Evolutionary conservation across 768 basidiomycete species (phyloP).

Genomic region (Pulveroboletus sp.): DNA sequence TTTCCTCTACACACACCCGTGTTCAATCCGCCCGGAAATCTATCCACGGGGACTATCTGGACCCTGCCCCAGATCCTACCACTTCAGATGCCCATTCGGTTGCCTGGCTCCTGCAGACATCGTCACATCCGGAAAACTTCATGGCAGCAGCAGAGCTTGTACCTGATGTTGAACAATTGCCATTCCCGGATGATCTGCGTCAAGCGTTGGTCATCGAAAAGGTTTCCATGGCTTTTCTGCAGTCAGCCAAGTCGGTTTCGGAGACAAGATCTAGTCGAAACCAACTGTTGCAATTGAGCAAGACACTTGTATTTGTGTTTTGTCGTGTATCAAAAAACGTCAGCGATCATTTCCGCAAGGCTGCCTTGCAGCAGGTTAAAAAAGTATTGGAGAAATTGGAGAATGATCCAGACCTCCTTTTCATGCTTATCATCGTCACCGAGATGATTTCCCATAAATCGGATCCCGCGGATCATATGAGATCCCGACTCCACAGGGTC

Average conservation of each 20-base stretch:
- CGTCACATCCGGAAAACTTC: conserved; percentile 13
- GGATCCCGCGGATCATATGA: background rate
- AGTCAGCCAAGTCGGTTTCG: background rate
- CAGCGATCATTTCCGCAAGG: background rate
- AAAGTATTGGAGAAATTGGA: background rate
- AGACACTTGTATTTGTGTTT: conserved; percentile 2
- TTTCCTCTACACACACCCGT: background rate
- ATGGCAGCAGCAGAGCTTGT: conserved; percentile 11
- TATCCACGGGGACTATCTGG: background rate
- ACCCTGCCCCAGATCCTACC: background rate
- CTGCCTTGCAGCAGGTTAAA: background rate
- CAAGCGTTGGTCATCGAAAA: too few relatives aligned
- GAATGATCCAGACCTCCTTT: background rate
- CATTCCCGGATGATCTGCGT: too few relatives aligned
- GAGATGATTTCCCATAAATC: conserved; percentile 2
- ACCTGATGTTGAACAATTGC: conserved; percentile 15
- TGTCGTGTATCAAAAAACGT: background rate
- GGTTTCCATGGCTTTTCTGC: too few relatives aligned
- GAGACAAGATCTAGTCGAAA: background rate
- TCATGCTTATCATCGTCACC: background rate
- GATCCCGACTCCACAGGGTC: background rate
- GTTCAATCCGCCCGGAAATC: background rate
- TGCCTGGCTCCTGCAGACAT: conserved; percentile 19
- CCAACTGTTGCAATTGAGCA: conserved; percentile 1
- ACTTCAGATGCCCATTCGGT: conserved; percentile 10